Evolutionary conservation across 1,139 yeast genomes (phyloP).

Genomic region (Magnusiomyces sp.): DNA sequence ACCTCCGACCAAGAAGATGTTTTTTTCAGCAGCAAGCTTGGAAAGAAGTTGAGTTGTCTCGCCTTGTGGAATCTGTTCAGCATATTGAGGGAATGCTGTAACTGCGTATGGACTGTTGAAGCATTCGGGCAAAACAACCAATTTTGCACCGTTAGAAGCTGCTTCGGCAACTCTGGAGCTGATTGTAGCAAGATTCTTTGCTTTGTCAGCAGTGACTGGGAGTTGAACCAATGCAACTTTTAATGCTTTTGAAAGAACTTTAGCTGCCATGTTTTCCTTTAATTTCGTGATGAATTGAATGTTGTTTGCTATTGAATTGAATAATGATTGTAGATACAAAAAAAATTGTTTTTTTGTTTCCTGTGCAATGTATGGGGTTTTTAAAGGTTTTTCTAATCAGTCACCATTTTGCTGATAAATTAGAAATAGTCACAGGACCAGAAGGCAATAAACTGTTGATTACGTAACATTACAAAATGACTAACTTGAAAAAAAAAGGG

Average conservation of each 20-base stretch:
- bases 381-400: too few species aligned
- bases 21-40: constrained; percentile 51
- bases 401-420: too few species aligned
- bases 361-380: too few species aligned
- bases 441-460: too few species aligned
- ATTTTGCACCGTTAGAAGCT: constrained; percentile 36
- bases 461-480: too few species aligned
- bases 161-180: constrained; percentile 49
- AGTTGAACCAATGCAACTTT: constrained; percentile 73
- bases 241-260: constrained; percentile 28
- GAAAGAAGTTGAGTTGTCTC: constrained; percentile 58
- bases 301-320: too few species aligned
- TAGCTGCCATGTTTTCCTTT: background rate
- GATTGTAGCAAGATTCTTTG: constrained; percentile 52
- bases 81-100: constrained; percentile 73
- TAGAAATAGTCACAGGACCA: too few species aligned
- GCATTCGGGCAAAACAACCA: constrained; percentile 78
- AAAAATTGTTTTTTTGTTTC: too few species aligned
- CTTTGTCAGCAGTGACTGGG: constrained; percentile 63
- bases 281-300: too few species aligned
- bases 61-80: constrained; percentile 65
- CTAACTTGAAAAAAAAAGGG: too few species aligned
- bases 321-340: too few species aligned
- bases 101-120: constrained; percentile 94
- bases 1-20: constrained; percentile 72